phyloP scores from a whole-genome alignment of 345 rosid genomes.

The Linum tenue region DNA sequence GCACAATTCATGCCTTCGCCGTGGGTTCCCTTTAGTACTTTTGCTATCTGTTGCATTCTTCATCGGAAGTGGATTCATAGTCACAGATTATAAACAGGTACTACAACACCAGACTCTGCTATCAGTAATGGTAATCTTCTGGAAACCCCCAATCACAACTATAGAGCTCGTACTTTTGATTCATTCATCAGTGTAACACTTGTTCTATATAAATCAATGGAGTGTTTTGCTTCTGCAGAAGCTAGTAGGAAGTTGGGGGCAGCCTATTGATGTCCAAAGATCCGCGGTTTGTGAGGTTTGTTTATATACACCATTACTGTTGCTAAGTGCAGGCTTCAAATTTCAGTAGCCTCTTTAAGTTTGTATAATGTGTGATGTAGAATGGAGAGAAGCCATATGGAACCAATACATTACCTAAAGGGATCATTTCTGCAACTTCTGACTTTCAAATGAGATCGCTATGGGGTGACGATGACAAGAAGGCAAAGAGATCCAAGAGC shows the following conservation, averaged over 20 bases:
- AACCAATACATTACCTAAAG: constrained; percentile 50
- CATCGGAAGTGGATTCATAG: constrained; percentile 35
- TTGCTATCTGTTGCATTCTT: constrained; percentile 38
- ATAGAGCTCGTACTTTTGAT: constrained; percentile 29
- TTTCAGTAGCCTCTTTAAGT: neutral
- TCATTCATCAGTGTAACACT: constrained; percentile 14
- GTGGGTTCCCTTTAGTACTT: constrained; percentile 26
- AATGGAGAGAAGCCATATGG: constrained; percentile 32
- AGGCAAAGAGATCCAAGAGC: constrained; percentile 31
- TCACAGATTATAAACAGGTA: constrained; percentile 40
- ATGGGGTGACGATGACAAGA: constrained; percentile 43
- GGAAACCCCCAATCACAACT: neutral
- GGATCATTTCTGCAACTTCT: constrained; percentile 52
- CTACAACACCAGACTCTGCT: neutral
- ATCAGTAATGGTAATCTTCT: neutral
- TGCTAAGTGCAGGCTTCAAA: neutral
- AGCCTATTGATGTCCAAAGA: constrained; percentile 7
- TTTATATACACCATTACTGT: constrained; percentile 2
- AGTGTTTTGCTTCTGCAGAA: neutral
- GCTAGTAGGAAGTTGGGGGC: neutral
- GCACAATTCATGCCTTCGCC: constrained; percentile 24
- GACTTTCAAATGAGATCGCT: constrained; percentile 61
- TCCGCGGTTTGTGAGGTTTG: constrained; percentile 40
- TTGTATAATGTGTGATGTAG: constrained; percentile 17
- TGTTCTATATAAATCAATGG: too few species aligned